Evolutionary conservation across 139 green algal genomes (phyloP).

Genomic region (Chlamydomonas sp.): DNA sequence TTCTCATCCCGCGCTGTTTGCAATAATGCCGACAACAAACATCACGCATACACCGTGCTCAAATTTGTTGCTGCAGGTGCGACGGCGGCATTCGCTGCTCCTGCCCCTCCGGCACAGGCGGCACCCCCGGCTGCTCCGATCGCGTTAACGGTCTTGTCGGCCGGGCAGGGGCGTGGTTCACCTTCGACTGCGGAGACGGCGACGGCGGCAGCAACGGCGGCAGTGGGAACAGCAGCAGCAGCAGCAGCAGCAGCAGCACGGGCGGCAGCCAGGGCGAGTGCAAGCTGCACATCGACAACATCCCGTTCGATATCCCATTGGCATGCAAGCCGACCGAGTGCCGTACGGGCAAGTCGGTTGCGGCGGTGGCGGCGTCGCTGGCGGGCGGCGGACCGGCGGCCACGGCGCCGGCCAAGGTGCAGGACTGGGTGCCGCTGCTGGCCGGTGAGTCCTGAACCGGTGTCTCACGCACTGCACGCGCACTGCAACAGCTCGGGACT

Average conservation of each 20-base stretch:
- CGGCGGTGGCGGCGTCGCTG: slow-evolving; percentile 31
- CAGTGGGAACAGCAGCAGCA: neutral
- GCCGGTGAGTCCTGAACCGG: neutral
- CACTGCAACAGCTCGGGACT: too few relatives aligned
- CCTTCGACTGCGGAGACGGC: neutral
- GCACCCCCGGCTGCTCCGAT: neutral
- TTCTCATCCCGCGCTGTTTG: too few relatives aligned
- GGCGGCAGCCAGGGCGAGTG: neutral
- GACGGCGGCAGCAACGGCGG: neutral
- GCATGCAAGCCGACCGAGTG: slow-evolving; percentile 19
- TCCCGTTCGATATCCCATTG: neutral
- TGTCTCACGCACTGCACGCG: too few relatives aligned
- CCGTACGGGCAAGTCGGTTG: neutral
- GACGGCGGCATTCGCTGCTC: slow-evolving; percentile 26
- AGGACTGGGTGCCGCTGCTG: slow-evolving; percentile 27
- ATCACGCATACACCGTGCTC: too few relatives aligned
- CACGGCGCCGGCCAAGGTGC: neutral
- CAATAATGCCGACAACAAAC: too few relatives aligned
- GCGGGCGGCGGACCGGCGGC: neutral
- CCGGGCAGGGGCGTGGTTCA: neutral
- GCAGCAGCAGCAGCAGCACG: neutral
- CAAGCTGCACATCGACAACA: neutral
- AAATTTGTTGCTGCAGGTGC: neutral
- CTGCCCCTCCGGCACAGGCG: neutral
- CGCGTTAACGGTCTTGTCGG: neutral